A percentile compares a stretch with the other conserved stretches of the same genome.
phyloP scores from a whole-genome alignment of 345 rosid genomes.

The Populus tremula region DNA sequence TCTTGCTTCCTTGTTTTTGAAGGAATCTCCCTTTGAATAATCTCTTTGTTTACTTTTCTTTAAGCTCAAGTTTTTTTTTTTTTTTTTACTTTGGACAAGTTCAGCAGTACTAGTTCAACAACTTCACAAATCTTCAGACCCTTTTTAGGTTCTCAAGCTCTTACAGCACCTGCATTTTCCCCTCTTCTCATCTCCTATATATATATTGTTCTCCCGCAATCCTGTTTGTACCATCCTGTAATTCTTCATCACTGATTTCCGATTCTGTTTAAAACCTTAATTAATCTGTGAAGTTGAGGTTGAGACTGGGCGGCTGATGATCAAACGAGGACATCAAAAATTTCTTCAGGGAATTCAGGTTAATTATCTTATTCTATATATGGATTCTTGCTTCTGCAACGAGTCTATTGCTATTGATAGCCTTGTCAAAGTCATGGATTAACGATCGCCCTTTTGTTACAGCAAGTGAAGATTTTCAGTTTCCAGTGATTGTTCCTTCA shows the following conservation, averaged over 20 bases:
- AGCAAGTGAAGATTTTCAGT: background rate
- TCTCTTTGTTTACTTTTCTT: background rate
- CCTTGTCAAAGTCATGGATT: conserved; percentile 7
- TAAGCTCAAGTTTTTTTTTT: background rate
- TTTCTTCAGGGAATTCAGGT: conserved; percentile 9
- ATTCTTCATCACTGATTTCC: background rate
- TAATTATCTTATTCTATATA: background rate
- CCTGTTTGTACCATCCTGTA: background rate
- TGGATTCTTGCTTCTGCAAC: conserved; percentile 18
- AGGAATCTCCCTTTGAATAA: background rate
- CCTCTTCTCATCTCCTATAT: background rate
- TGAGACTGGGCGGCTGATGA: too few species aligned
- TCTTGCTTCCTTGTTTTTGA: background rate
- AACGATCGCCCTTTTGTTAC: background rate
- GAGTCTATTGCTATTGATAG: conserved; percentile 3
- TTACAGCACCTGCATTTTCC: background rate
- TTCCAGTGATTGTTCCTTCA: conserved; percentile 6
- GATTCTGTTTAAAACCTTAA: background rate
- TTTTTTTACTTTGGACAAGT: too few species aligned
- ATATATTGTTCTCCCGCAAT: background rate
- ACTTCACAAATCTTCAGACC: background rate
- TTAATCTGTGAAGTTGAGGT: background rate
- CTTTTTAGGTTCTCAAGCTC: background rate
- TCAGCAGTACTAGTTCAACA: background rate
- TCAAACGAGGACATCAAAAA: conserved; percentile 15